Base-by-base conservation (phyloP, 371 early-diverging fungal genomes). In the Caulochytrium protostelioides region DNA sequence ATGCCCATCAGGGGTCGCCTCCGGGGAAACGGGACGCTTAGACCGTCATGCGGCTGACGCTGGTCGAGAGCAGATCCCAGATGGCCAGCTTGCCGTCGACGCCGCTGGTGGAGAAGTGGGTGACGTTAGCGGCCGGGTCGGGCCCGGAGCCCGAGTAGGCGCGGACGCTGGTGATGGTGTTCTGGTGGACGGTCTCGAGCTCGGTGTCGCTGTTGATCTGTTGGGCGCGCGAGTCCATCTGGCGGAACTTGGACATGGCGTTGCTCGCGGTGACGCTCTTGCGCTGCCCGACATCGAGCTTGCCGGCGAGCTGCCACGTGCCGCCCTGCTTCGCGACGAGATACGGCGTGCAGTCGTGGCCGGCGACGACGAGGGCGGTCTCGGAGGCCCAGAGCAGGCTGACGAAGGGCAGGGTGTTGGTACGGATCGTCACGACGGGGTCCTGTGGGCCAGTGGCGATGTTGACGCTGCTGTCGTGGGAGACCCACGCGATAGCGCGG, bases 311-410 rank as follows among this genome's bases (percentile, higher is more conserved):
- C 20, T 55, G 57, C 77, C 79, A 72, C 37, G 28, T 29, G 1
- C 56, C 57, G 22, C 37, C 36, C 39, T 71, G 25, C 10, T 34
- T 24, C 34, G 67, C 45, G 66, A 76, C 29, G 87, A 51, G 42
- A n/a, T 74, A 66, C 1, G 95, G 95, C 9, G 72, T 73, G 57
- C 87, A 90, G 50, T 92, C 90, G 48, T 82, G 84, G 10, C 95
- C 95, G 15, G 74, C 83, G 14, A 79, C 89, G 5, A 90, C 67
- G 35, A 91, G 69, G 28, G 69, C 65, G 24, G 51, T 49, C 42
- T 77, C 83, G 25, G 69, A 71, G 17, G 76, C 47, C 75, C 83
- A 94, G 25, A 77, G 39, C 21, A 85, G 43, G 20, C 79, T 66
- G 19, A 78, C 54, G 50, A 78, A 70, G 4, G 95, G 92, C 16